Conservation (phyloP, 768 basidiomycete genomes). For the Lentinula sp. region DNA sequence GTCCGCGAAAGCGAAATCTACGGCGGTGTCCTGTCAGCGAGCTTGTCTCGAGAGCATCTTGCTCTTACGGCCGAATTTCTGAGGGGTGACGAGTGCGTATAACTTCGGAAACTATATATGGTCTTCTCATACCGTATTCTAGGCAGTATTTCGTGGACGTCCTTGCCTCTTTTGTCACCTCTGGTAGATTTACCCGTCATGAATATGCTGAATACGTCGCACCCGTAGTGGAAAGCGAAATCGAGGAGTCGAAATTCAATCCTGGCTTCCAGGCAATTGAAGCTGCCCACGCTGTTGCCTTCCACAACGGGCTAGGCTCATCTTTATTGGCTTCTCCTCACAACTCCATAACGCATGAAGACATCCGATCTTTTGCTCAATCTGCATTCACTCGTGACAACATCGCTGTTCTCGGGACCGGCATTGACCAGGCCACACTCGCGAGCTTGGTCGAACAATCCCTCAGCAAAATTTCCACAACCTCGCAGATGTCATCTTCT, state of each 20-base stretch:
- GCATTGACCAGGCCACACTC: conserved; percentile 71
- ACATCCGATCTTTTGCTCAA: conserved; percentile 70
- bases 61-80: conserved; percentile 94
- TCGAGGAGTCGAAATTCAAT: conserved; percentile 49
- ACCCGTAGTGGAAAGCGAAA: conserved; percentile 67
- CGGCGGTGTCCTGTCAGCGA: conserved; percentile 85
- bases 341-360: conserved; percentile 50
- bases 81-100: conserved; percentile 91
- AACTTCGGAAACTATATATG: not conserved
- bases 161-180: conserved; percentile 77
- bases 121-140: conserved; percentile 2
- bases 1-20: conserved; percentile 91
- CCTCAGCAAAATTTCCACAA: conserved; percentile 40
- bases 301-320: conserved; percentile 90
- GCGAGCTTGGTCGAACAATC: conserved; percentile 66
- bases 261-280: conserved; percentile 75
- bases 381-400: conserved; percentile 73
- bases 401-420: conserved; percentile 82
- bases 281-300: conserved; percentile 83
- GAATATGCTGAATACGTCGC: conserved; percentile 73
- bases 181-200: conserved; percentile 75
- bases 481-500: conserved; percentile 27
- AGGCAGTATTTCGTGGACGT: conserved; percentile 89
- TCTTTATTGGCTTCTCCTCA: conserved; percentile 82
- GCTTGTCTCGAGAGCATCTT: conserved; percentile 83